These are phyloP conservation scores for Breviolum minutum DNA, from an alignment of 73 alveolate genomes.

Conservation along the genomic window DNA sequence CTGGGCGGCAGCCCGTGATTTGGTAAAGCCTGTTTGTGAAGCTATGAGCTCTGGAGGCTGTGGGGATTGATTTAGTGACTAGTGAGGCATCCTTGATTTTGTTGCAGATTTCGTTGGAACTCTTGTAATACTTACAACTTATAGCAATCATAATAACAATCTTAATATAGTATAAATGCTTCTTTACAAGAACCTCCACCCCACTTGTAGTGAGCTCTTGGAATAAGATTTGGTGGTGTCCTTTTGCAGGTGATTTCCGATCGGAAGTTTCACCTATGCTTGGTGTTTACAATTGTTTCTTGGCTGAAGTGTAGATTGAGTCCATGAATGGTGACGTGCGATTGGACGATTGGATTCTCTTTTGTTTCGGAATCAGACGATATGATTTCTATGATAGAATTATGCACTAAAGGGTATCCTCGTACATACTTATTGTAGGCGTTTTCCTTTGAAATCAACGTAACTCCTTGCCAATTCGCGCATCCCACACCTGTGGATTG, in stretches of 20 bases:
- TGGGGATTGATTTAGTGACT: neutral
- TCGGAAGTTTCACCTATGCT: constrained; percentile 56
- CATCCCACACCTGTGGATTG: too few relatives aligned
- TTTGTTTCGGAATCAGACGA: neutral
- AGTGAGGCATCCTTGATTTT: too few relatives aligned
- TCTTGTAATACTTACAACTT: neutral
- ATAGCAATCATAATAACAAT: neutral
- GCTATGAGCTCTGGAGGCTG: constrained; percentile 61
- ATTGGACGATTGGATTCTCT: too few relatives aligned
- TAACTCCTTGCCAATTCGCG: too few relatives aligned
- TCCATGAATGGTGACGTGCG: neutral
- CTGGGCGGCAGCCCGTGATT: constrained; percentile 82
- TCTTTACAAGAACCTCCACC: too few relatives aligned
- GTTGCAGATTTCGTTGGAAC: too few relatives aligned
- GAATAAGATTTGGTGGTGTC: too few relatives aligned
- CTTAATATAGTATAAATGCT: too few relatives aligned
- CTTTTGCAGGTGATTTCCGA: neutral
- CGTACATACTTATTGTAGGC: neutral
- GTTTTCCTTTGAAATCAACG: too few relatives aligned
- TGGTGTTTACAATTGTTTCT: constrained; percentile 60
- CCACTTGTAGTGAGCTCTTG: too few relatives aligned
- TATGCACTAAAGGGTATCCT: neutral
- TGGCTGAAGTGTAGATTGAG: neutral
- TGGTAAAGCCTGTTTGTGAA: constrained; percentile 64
- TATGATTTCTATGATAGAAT: neutral